Conservation (phyloP, 805 yeast genomes). For the Wickerhamiella parazyma region DNA sequence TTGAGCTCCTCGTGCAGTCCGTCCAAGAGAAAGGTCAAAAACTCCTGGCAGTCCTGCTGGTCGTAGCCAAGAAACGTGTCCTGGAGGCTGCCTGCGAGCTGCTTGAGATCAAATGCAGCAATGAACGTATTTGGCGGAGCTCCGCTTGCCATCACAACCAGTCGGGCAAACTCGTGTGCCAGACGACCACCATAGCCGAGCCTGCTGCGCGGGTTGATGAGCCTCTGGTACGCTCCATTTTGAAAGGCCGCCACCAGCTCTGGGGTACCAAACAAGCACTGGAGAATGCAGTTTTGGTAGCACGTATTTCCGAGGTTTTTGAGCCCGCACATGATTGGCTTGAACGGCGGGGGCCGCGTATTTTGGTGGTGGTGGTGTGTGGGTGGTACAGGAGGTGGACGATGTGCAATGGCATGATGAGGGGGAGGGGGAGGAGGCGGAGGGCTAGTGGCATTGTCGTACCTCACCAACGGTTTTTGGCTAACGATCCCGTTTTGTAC, state of each 20-base stretch:
- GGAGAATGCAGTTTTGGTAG: constrained; percentile 83
- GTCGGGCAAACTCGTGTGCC: constrained; percentile 51
- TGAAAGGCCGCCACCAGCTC: constrained; percentile 51
- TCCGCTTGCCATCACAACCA: constrained; percentile 40
- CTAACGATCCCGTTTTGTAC: neutral
- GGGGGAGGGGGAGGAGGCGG: too few species aligned
- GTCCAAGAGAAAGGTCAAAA: constrained; percentile 60
- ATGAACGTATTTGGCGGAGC: constrained; percentile 24
- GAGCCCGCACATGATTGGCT: constrained; percentile 34
- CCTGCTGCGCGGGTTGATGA: constrained; percentile 57
- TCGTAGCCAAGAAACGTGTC: constrained; percentile 49
- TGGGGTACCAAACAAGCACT: constrained; percentile 65
- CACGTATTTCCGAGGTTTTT: constrained; percentile 81
- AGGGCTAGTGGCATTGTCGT: too few species aligned
- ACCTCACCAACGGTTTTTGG: neutral
- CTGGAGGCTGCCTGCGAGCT: constrained; percentile 53
- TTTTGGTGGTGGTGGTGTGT: neutral
- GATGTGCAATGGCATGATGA: neutral
- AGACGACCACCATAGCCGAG: constrained; percentile 73
- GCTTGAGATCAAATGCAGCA: constrained; percentile 53
- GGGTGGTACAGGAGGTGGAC: constrained; percentile 1
- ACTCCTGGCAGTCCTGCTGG: constrained; percentile 81
- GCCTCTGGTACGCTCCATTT: constrained; percentile 43
- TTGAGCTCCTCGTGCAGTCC: constrained; percentile 76
- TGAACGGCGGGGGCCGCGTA: neutral